phyloP scores from a whole-genome alignment of 371 early-diverging fungal species.

The Rhizopus microsporus region DNA sequence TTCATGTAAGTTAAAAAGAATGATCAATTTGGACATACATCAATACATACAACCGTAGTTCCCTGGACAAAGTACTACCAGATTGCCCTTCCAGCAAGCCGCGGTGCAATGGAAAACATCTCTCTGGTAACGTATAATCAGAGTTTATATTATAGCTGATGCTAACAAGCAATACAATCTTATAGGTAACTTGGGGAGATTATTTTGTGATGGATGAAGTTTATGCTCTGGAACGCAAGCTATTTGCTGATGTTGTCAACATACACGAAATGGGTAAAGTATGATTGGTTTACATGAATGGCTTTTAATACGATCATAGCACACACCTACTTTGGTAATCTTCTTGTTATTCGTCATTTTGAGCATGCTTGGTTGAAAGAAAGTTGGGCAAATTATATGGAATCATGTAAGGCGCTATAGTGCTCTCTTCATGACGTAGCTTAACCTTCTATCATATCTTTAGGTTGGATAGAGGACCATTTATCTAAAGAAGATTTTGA shows the following conservation, averaged over 20 bases:
- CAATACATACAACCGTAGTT: slow-evolving; percentile 21
- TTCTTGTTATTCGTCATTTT: slow-evolving; percentile 60
- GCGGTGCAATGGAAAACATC: slow-evolving; percentile 68
- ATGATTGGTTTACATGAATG: neutral
- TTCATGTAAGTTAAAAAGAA: slow-evolving; percentile 23
- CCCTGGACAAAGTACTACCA: slow-evolving; percentile 68
- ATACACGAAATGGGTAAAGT: slow-evolving; percentile 60
- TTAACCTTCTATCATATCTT: neutral
- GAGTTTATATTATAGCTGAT: neutral
- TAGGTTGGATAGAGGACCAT: slow-evolving; percentile 53
- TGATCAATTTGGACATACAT: neutral
- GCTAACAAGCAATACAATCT: neutral
- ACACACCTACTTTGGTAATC: slow-evolving; percentile 65
- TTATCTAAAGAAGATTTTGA: slow-evolving; percentile 41
- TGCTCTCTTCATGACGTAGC: too few species aligned
- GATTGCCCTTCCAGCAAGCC: slow-evolving; percentile 33
- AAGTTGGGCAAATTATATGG: slow-evolving; percentile 61
- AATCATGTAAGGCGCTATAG: slow-evolving; percentile 29
- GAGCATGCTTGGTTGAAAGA: slow-evolving; percentile 73
- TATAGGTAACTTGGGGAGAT: slow-evolving; percentile 37
- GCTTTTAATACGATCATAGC: slow-evolving; percentile 17
- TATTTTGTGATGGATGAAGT: slow-evolving; percentile 37
- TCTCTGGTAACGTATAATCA: slow-evolving; percentile 29
- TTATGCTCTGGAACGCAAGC: slow-evolving; percentile 24
- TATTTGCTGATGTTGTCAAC: slow-evolving; percentile 36